A percentile compares a stretch with the other conserved stretches of the same genome.
These are phyloP conservation scores for Penicillium cinerascens DNA, from an alignment of 495 filamentous ascomycete species.

Conservation along the genomic window DNA sequence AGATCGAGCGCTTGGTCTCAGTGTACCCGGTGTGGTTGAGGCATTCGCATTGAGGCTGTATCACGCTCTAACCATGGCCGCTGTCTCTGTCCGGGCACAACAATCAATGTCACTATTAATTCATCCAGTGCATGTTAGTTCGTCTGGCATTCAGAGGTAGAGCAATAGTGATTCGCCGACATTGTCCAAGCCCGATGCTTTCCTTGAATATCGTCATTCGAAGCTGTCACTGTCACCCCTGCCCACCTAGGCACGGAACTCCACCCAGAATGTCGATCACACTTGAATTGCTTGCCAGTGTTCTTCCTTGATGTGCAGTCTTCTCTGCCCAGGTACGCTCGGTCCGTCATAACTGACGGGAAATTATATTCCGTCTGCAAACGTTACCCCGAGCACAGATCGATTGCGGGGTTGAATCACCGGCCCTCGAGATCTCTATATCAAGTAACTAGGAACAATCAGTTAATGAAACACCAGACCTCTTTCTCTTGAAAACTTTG, in stretches of 20 bases:
- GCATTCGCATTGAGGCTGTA: neutral
- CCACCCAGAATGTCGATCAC: too few species aligned
- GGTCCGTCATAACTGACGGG: conserved; percentile 3
- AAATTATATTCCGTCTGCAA: conserved; percentile 14
- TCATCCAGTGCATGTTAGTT: too few species aligned
- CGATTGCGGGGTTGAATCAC: conserved; percentile 9
- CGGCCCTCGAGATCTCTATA: neutral
- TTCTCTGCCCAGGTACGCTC: neutral
- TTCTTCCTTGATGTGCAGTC: too few species aligned
- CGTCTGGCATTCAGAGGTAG: too few species aligned
- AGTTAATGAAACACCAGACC: too few species aligned
- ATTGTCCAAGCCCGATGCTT: neutral
- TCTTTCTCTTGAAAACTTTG: too few species aligned
- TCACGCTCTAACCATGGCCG: neutral
- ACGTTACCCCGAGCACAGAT: conserved; percentile 13
- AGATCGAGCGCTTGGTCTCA: neutral
- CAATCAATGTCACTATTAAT: too few species aligned
- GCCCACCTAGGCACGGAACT: neutral
- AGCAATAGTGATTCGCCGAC: neutral
- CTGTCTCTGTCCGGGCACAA: neutral
- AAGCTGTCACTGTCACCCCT: too few species aligned
- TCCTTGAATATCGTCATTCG: too few species aligned
- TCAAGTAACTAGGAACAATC: neutral
- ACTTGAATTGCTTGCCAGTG: neutral
- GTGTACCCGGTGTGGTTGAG: neutral